phyloP scores from a whole-genome alignment of 257 asterid species.

The Solanum rostratum region DNA sequence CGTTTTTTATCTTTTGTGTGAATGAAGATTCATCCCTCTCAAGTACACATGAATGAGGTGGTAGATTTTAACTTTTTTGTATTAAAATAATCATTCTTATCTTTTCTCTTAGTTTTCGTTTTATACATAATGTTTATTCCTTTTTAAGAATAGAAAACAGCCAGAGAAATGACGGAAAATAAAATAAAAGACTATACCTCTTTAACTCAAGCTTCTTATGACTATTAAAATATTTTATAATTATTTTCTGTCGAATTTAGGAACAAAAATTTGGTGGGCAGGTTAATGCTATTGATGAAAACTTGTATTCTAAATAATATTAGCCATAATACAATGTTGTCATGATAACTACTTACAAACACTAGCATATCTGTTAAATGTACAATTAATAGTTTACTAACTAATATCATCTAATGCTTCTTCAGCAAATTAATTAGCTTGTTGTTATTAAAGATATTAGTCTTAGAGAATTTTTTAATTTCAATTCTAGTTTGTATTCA shows the following conservation, averaged over 20 bases:
- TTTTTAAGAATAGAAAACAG: not conserved
- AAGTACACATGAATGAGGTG: not conserved
- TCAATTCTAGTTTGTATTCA: not conserved
- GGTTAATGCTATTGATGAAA: constrained; percentile 16
- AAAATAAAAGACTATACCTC: not conserved
- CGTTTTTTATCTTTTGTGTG: constrained; percentile 16
- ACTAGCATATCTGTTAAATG: not conserved
- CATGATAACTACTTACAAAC: not conserved
- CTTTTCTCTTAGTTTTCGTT: not conserved
- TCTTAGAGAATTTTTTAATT: not conserved
- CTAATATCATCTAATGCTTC: not conserved
- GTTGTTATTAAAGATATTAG: not conserved
- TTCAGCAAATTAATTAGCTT: not conserved
- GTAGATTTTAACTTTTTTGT: not conserved
- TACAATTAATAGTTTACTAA: not conserved
- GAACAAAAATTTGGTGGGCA: not conserved
- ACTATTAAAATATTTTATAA: not conserved
- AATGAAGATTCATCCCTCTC: constrained; percentile 7
- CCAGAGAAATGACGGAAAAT: not conserved
- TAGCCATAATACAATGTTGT: constrained; percentile 8
- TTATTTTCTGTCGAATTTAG: not conserved
- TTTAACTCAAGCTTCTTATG: not conserved
- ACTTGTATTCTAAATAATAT: constrained; percentile 22
- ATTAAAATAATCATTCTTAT: not conserved
- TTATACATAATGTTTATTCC: not conserved